A percentile compares a stretch with the other conserved stretches of the same genome.
Evolutionary conservation across 2,329 filamentous ascomycete genomes (phyloP).

Genomic region (Ophiostoma sp.): DNA sequence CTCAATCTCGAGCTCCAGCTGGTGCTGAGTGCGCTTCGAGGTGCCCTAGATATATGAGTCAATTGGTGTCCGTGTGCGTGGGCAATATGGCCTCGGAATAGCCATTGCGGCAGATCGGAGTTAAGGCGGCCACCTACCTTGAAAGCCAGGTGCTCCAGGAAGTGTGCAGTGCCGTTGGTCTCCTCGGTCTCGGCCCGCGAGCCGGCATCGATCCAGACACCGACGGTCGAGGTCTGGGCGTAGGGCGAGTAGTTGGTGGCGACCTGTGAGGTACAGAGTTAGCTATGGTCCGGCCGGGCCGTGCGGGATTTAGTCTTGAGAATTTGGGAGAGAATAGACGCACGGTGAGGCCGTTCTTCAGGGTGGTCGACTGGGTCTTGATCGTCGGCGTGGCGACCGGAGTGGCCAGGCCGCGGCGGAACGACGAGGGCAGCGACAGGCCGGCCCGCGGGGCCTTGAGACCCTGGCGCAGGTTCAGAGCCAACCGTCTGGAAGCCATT

Average conservation of each 20-base stretch:
- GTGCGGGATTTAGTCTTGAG: not conserved
- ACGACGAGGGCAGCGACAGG: conserved; percentile 69
- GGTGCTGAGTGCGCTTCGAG: conserved; percentile 87
- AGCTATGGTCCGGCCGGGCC: not conserved
- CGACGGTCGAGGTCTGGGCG: conserved; percentile 96
- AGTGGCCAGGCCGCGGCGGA: conserved; percentile 85
- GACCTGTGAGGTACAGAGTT: conserved; percentile 54
- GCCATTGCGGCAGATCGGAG: not conserved
- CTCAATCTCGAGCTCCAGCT: conserved; percentile 98
- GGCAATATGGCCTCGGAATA: not conserved
- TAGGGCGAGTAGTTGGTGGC: conserved; percentile 97
- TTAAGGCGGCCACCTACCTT: conserved; percentile 59
- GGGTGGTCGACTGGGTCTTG: conserved; percentile 92
- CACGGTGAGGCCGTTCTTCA: conserved; percentile 97
- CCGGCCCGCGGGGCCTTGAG: conserved; percentile 76
- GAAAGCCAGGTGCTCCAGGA: conserved; percentile 99
- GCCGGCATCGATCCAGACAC: conserved; percentile 98
- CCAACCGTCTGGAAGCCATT: conserved; percentile 93
- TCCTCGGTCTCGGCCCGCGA: conserved; percentile 96
- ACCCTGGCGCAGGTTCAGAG: conserved; percentile 86
- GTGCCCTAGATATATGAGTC: conserved; percentile 61
- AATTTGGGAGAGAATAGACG: conserved; percentile 29
- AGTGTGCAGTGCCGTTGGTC: conserved; percentile 98
- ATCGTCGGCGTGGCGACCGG: conserved; percentile 59
- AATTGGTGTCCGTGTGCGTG: not conserved